Evolutionary conservation across 768 basidiomycete genomes (phyloP).

Genomic region (Phallus indusiatus): DNA sequence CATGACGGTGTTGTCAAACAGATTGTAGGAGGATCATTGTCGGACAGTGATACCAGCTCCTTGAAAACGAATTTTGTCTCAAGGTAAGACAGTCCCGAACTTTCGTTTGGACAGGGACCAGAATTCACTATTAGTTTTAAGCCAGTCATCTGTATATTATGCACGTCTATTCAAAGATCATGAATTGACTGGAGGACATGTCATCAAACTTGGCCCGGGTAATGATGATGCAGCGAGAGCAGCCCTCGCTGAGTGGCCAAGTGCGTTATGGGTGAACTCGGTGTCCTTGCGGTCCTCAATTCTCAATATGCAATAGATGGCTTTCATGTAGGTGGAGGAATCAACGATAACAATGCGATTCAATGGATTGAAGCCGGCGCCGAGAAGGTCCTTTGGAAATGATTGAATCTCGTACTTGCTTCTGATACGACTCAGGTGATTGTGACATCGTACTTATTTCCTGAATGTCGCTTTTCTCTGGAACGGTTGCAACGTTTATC

Average conservation of each 20-base stretch:
- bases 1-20: conserved; percentile 96
- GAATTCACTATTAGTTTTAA: conserved; percentile 21
- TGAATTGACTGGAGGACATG: conserved; percentile 76
- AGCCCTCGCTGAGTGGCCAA: conserved; percentile 78
- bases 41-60: conserved; percentile 45
- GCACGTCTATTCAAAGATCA: conserved; percentile 67
- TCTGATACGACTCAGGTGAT: conserved; percentile 55
- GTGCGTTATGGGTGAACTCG: conserved; percentile 26
- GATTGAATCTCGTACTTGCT: not conserved
- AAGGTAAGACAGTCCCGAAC: conserved; percentile 41
- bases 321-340: conserved; percentile 91
- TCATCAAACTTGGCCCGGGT: conserved; percentile 88
- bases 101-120: conserved; percentile 3
- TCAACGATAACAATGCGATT: conserved; percentile 67
- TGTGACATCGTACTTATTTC: conserved; percentile 95
- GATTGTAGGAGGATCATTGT: conserved; percentile 92
- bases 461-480: conserved; percentile 66
- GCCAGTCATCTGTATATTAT: conserved; percentile 71
- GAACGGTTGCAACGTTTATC: conserved; percentile 59
- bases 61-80: conserved; percentile 89
- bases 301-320: conserved; percentile 38
- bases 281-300: not conserved
- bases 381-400: conserved; percentile 51
- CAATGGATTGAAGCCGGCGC: conserved; percentile 87
- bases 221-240: conserved; percentile 86